A percentile compares a stretch with the other conserved stretches of the same genome.
phyloP scores from a whole-genome alignment of 2,329 filamentous ascomycete genomes.

The Sporothrix pseudoabietina region DNA sequence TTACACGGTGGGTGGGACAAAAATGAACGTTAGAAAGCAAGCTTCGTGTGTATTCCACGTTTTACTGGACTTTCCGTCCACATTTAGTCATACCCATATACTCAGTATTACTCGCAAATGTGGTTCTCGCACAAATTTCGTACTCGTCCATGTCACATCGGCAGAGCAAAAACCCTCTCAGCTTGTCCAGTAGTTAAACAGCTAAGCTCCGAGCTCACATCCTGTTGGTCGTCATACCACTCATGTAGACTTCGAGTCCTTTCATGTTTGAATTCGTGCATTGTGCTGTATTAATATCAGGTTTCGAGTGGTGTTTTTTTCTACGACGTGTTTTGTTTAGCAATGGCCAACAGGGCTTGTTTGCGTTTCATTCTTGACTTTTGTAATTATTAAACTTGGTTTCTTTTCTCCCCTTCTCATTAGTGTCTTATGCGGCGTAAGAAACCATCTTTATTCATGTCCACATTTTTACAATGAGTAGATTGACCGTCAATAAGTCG shows the following conservation, averaged over 20 bases:
- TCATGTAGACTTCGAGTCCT: background rate
- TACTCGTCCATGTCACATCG: constrained; percentile 9
- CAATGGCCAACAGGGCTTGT: background rate
- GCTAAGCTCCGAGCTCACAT: background rate
- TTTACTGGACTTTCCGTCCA: background rate
- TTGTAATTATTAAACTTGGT: no score
- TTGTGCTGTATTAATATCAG: no score
- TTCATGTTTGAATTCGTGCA: background rate
- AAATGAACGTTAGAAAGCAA: background rate
- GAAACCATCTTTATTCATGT: no score
- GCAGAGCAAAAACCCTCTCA: background rate
- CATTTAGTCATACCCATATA: no score
- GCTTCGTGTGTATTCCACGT: background rate
- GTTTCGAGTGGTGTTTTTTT: no score
- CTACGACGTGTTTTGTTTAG: no score
- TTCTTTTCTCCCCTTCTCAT: no score
- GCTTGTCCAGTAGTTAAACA: background rate
- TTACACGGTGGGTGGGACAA: background rate
- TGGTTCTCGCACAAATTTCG: background rate
- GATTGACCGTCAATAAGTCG: background rate
- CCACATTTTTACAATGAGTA: background rate
- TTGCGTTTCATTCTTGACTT: background rate
- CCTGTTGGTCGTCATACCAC: background rate
- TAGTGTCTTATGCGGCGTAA: no score
- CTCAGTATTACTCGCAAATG: background rate